Evolutionary conservation across 768 basidiomycete species (phyloP).

Genomic region (Auricularia cornea): DNA sequence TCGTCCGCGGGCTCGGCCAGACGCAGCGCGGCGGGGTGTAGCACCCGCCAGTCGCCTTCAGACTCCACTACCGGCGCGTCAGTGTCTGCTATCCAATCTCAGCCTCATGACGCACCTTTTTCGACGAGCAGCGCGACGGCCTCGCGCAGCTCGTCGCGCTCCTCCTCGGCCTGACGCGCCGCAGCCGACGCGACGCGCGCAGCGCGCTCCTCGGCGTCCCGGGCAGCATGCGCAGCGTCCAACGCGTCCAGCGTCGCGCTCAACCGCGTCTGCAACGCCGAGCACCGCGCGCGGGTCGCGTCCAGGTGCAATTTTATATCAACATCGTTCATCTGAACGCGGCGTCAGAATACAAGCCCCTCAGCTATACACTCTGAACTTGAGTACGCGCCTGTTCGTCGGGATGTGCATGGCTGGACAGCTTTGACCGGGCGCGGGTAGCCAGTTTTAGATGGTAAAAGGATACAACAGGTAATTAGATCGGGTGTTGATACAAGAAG

Average conservation of each 20-base stretch:
- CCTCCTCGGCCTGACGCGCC: constrained; percentile 30
- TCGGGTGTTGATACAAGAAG: no score
- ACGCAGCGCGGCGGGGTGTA: background rate
- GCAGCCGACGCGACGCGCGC: constrained; percentile 26
- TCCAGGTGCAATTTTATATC: constrained; percentile 27
- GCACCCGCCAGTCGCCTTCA: background rate
- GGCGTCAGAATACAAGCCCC: no score
- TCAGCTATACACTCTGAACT: no score
- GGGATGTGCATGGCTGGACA: no score
- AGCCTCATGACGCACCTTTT: constrained; percentile 39
- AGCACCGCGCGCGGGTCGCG: constrained; percentile 30
- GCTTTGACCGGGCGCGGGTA: no score
- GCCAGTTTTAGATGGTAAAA: no score
- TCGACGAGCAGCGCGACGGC: constrained; percentile 44
- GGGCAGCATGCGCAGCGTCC: constrained; percentile 33
- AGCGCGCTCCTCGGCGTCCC: constrained; percentile 12
- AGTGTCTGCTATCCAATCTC: background rate
- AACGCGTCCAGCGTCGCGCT: constrained; percentile 41
- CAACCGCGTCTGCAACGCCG: constrained; percentile 40
- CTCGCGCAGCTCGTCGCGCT: constrained; percentile 47
- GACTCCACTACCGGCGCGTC: background rate
- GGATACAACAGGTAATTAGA: no score
- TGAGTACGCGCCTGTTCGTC: no score
- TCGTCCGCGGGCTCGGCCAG: background rate
- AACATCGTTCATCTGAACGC: no score